phyloP scores from a whole-genome alignment of 192 early-diverging fungal species.

The Linnemannia hyalina region DNA sequence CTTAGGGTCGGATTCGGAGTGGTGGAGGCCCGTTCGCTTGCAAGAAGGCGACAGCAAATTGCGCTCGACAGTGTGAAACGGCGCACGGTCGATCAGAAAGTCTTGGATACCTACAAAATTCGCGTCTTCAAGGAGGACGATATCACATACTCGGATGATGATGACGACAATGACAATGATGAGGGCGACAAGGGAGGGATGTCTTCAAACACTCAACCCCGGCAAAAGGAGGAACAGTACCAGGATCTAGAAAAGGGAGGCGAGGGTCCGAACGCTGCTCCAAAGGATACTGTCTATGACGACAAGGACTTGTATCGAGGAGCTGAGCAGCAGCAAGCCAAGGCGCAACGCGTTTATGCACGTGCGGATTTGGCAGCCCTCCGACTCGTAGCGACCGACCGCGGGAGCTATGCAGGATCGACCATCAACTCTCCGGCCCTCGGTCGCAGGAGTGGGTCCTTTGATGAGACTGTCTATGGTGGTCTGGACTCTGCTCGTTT shows the following conservation, averaged over 20 bases:
- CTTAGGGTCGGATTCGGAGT: conserved; percentile 49
- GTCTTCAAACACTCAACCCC: neutral
- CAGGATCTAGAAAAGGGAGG: conserved; percentile 1
- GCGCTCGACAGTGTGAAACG: conserved; percentile 35
- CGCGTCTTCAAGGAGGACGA: conserved; percentile 42
- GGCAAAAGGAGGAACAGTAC: neutral
- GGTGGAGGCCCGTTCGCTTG: conserved; percentile 36
- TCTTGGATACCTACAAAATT: conserved; percentile 36
- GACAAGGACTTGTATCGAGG: conserved; percentile 1
- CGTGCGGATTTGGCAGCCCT: conserved; percentile 14
- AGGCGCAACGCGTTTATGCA: conserved; percentile 17
- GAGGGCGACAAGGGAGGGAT: neutral
- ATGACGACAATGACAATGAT: conserved; percentile 12
- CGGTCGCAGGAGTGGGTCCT: conserved; percentile 36
- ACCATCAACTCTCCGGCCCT: neutral
- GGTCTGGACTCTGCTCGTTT: conserved; percentile 14
- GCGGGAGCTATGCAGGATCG: neutral
- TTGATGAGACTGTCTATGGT: conserved; percentile 51
- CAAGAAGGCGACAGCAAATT: conserved; percentile 29
- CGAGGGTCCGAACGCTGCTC: neutral
- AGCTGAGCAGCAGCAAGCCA: neutral
- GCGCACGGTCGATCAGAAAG: conserved; percentile 42
- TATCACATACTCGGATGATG: conserved; percentile 35
- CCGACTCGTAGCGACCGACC: neutral
- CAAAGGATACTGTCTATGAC: neutral